Conservation (phyloP, 768 basidiomycete species). For the Boletus bicolor region DNA sequence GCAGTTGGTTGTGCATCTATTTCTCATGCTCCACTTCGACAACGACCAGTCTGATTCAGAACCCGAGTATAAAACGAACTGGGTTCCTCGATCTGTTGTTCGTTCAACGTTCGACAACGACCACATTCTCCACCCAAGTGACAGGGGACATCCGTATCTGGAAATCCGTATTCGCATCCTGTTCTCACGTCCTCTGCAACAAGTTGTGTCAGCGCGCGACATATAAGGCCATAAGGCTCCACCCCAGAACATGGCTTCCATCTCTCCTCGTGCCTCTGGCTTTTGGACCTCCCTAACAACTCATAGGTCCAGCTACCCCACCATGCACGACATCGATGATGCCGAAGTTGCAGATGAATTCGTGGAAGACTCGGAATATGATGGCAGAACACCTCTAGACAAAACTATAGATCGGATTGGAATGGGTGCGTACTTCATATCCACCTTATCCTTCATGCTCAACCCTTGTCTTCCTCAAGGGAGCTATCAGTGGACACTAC, state of each 20-base stretch:
- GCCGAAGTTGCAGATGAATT: constrained; percentile 26
- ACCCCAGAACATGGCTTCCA: constrained; percentile 34
- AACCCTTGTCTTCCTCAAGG: constrained; percentile 31
- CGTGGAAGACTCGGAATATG: constrained; percentile 28
- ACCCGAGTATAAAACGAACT: not conserved
- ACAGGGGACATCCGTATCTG: not conserved
- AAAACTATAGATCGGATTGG: constrained; percentile 87
- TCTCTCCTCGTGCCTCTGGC: constrained; percentile 46
- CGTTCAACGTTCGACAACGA: not conserved
- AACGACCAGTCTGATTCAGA: not conserved
- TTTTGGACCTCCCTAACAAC: constrained; percentile 41
- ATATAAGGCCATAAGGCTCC: constrained; percentile 1
- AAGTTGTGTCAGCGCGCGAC: not conserved
- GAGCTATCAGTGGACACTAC: constrained; percentile 76
- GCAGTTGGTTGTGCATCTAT: not conserved
- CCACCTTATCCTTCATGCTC: not conserved
- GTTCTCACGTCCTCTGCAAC: constrained; percentile 13
- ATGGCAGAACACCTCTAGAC: constrained; percentile 63
- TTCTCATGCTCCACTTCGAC: not conserved
- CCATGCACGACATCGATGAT: constrained; percentile 36
- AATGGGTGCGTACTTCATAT: constrained; percentile 54
- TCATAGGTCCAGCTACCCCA: constrained; percentile 36
- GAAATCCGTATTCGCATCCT: not conserved
- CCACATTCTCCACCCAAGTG: not conserved
- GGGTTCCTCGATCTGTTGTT: not conserved